Evolutionary conservation across 1,284 basidiomycete species (phyloP), one percentile per base, ranked within the genome.

Genomic region (Afroboletus lepidellus): DNA sequence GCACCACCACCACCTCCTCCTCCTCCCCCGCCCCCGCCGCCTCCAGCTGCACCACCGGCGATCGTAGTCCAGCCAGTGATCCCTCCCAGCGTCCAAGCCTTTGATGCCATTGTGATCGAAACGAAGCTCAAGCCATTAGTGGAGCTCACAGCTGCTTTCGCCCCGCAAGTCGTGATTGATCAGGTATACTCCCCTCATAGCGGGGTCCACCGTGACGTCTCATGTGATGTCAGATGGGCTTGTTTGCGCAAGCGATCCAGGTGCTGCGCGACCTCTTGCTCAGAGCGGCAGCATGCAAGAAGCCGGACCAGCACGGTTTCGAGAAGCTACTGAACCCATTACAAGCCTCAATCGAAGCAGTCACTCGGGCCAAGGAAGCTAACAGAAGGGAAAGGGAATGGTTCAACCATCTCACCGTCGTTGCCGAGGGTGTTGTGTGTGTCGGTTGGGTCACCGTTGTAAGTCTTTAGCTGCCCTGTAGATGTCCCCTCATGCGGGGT

Each of bases 391-490:
- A 94, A 52, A 77, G 90, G 55, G 88, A 91, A 49, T 93, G 89
- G 82, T 85, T 83, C 58, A 85, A 84, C 46, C 93, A 96, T 65
- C 75, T 98, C 38, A 87, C 81, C 33, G 82, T 87, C 32, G 76
- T 98, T 32, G 83, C 86, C 13, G 95, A 97, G 65, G 93, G 91
- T 13, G 87, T 85, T 1, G 79, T 87, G 9, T 86, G 82, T n/a
- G 83, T 92, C 48, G 95, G 88, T n/a, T 99, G 96, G 96, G 85
- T 99, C 41, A 81, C 87, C 43, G 77, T 87, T 49, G 93, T 94
- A 62, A 69, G 84, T 75, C 13, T 15, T n/a, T 16, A 27, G n/a
- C 3, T 7, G 12, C 38, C 42, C 11, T 25, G 21, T 30, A 27
- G 24, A 46, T 25, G 21, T 41, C 38, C 21, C 25, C 32, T 61